These are phyloP conservation scores for Pichia occidentalis DNA, from an alignment of 805 yeast species.

Conservation along the genomic window DNA sequence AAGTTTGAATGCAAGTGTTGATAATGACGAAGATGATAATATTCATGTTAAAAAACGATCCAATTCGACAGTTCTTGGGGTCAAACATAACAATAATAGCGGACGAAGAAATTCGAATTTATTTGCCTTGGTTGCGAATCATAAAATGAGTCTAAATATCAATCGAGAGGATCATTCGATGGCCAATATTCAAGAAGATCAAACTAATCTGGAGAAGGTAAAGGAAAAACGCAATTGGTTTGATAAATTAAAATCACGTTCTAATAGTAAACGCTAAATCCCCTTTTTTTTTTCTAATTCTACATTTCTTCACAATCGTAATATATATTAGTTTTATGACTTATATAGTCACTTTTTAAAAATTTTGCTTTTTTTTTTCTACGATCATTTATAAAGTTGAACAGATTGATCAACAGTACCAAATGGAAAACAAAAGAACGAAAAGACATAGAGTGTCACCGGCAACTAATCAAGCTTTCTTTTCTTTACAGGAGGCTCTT, in stretches of 20 bases:
- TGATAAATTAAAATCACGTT: slow-evolving; percentile 34
- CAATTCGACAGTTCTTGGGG: neutral
- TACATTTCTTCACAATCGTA: slow-evolving; percentile 1
- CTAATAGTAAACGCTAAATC: slow-evolving; percentile 16
- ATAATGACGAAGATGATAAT: slow-evolving; percentile 2
- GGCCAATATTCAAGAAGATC: neutral
- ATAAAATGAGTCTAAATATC: neutral
- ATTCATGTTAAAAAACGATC: slow-evolving; percentile 5
- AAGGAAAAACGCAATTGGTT: slow-evolving; percentile 36
- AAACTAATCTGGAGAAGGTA: slow-evolving; percentile 1
- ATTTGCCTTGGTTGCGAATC: slow-evolving; percentile 2
- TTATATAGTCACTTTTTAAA: slow-evolving; percentile 8
- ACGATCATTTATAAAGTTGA: too few species aligned
- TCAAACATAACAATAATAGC: neutral
- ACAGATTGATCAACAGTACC: too few species aligned
- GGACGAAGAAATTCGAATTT: slow-evolving; percentile 1
- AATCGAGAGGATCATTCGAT: neutral
- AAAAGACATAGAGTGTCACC: too few species aligned
- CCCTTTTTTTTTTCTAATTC: neutral
- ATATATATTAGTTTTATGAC: slow-evolving; percentile 1
- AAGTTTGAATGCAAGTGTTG: slow-evolving; percentile 11
- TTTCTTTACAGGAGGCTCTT: slow-evolving; percentile 5
- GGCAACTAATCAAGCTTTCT: slow-evolving; percentile 4
- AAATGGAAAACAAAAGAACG: too few species aligned
- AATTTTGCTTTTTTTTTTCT: neutral